A percentile compares a stretch with the other conserved stretches of the same genome.
These are phyloP conservation scores for Geotrichum ghanense DNA, from an alignment of 805 yeast genomes.

Conservation along the genomic window DNA sequence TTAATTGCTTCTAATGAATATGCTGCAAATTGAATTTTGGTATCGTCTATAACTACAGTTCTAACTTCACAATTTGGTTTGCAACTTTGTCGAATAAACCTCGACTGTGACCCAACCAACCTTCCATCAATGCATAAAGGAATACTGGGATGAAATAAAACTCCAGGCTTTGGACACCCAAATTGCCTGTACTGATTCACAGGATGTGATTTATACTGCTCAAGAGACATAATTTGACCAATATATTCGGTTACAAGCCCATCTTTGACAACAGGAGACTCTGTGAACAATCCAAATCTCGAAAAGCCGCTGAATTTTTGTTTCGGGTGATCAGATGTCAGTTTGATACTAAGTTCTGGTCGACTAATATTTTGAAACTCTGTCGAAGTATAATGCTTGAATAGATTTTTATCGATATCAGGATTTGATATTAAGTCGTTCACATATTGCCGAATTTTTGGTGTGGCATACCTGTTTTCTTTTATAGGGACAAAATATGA, in stretches of 20 bases:
- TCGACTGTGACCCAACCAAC: constrained; percentile 58
- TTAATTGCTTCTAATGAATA: constrained; percentile 45
- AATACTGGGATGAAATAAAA: constrained; percentile 39
- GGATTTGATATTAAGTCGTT: constrained; percentile 4
- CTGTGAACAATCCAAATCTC: constrained; percentile 49
- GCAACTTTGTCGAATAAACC: constrained; percentile 70
- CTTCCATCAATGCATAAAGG: constrained; percentile 73
- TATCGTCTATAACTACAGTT: constrained; percentile 28
- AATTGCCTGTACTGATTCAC: constrained; percentile 62
- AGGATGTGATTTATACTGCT: constrained; percentile 50
- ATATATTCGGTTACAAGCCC: constrained; percentile 47
- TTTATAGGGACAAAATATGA: constrained; percentile 9
- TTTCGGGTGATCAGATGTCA: constrained; percentile 48
- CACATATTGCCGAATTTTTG: constrained; percentile 4
- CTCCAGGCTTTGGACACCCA: constrained; percentile 63
- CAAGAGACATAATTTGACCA: constrained; percentile 64
- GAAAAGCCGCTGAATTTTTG: constrained; percentile 52
- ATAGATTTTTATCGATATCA: constrained; percentile 5
- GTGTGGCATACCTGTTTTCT: constrained; percentile 3
- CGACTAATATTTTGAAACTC: constrained; percentile 20
- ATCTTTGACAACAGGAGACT: constrained; percentile 31
- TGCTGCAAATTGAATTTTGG: constrained; percentile 41
- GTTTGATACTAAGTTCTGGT: constrained; percentile 36
- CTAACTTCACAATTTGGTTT: constrained; percentile 61
- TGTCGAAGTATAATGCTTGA: constrained; percentile 6